These are phyloP conservation scores for Chaetomiaceae sp. DNA, from an alignment of 2,329 filamentous ascomycete species.

Conservation along the genomic window DNA sequence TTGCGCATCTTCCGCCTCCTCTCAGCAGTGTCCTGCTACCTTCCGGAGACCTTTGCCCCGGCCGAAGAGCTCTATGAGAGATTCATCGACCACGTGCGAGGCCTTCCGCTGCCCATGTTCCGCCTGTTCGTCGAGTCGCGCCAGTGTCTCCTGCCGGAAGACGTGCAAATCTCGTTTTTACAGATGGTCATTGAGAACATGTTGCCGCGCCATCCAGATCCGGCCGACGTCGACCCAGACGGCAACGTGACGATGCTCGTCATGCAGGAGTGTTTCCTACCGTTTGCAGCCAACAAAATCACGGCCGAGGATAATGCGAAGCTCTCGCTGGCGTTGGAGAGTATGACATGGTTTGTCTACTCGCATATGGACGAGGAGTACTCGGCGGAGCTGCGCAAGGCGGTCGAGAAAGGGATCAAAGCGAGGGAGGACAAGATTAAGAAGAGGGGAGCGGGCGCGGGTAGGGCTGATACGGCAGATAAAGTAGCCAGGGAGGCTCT, in stretches of 20 bases:
- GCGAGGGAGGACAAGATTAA: conserved; percentile 47
- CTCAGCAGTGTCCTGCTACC: conserved; percentile 44
- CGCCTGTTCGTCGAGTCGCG: conserved; percentile 48
- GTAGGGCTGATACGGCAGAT: conserved; percentile 34
- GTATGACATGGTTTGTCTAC: conserved; percentile 54
- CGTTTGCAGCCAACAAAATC: conserved; percentile 58
- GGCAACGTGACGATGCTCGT: conserved; percentile 42
- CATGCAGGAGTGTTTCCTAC: conserved; percentile 58
- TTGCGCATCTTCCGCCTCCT: conserved; percentile 59
- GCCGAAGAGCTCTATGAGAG: conserved; percentile 55
- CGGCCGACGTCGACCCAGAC: conserved; percentile 37
- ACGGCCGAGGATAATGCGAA: conserved; percentile 66
- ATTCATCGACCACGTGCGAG: conserved; percentile 52
- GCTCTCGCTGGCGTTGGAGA: conserved; percentile 65
- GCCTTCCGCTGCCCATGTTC: conserved; percentile 56
- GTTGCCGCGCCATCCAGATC: conserved; percentile 42
- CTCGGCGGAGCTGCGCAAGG: conserved; percentile 35
- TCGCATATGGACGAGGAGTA: conserved; percentile 33
- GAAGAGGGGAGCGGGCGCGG: conserved; percentile 22
- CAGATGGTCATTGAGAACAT: conserved; percentile 43
- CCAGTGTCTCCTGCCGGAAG: conserved; percentile 34
- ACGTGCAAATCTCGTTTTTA: conserved; percentile 42
- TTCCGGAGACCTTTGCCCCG: conserved; percentile 36
- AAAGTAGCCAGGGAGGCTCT: conserved; percentile 41
- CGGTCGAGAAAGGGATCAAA: conserved; percentile 44